These are phyloP conservation scores for Corchorus olitorius DNA, from an alignment of 345 rosid species.

Conservation along the genomic window DNA sequence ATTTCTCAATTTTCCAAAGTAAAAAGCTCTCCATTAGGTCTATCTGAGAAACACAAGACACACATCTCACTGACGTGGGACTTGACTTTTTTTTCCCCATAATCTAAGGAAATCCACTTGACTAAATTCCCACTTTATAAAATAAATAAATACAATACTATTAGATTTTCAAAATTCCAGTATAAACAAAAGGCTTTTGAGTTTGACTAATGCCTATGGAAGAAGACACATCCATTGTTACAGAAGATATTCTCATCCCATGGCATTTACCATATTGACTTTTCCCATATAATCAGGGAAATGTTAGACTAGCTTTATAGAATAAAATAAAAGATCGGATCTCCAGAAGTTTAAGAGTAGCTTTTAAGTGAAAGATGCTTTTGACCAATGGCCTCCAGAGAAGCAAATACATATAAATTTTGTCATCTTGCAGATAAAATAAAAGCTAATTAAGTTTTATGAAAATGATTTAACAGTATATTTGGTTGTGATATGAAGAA, in stretches of 20 bases:
- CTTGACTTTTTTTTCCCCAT: neutral
- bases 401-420: neutral
- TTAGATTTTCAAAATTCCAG: neutral
- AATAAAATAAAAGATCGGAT: slow-evolving; percentile 6
- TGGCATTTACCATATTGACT: slow-evolving; percentile 8
- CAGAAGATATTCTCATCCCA: neutral
- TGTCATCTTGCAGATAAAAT: neutral
- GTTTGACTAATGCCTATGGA: neutral
- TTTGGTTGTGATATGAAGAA: neutral
- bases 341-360: neutral
- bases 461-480: neutral
- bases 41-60: neutral
- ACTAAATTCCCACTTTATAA: neutral
- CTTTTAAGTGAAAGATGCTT: neutral
- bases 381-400: neutral
- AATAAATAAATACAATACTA: neutral
- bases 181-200: slow-evolving; percentile 7
- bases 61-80: neutral
- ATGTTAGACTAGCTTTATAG: neutral
- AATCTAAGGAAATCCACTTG: neutral
- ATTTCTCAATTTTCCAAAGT: neutral
- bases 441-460: neutral
- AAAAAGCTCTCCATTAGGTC: neutral
- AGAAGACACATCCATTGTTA: neutral
- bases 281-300: neutral